Conservation (phyloP, 768 basidiomycete species). For the Podaxis sp. region DNA sequence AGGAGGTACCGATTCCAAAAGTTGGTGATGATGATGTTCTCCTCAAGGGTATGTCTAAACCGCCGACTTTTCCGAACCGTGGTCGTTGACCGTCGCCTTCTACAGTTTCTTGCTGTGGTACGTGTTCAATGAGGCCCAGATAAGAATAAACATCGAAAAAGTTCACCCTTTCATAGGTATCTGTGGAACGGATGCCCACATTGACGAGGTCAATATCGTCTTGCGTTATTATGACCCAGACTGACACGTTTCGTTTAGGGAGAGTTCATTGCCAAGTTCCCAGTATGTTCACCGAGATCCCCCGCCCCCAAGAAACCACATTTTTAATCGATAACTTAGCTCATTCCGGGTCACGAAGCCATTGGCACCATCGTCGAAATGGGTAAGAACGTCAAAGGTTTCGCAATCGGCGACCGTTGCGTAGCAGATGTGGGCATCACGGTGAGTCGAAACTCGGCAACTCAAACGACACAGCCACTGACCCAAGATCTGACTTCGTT, state of each 20-base stretch:
- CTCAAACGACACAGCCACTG: slow-evolving; percentile 26
- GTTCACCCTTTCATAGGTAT: slow-evolving; percentile 26
- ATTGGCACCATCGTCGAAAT: slow-evolving; percentile 73
- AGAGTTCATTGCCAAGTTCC: slow-evolving; percentile 72
- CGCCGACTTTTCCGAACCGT: not conserved
- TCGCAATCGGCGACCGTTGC: slow-evolving; percentile 76
- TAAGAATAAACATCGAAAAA: not conserved
- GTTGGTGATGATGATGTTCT: slow-evolving; percentile 57
- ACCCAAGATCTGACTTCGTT: not conserved
- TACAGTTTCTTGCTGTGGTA: slow-evolving; percentile 40
- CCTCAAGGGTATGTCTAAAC: slow-evolving; percentile 45
- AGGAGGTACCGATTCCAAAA: slow-evolving; percentile 49
- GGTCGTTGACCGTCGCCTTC: not conserved
- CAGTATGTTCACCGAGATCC: slow-evolving; percentile 38
- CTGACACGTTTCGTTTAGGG: slow-evolving; percentile 35
- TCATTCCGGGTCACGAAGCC: slow-evolving; percentile 46
- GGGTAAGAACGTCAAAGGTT: slow-evolving; percentile 79
- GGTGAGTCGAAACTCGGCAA: slow-evolving; percentile 41
- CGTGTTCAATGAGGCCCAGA: not conserved
- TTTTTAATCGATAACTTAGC: slow-evolving; percentile 22
- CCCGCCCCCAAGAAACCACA: not conserved
- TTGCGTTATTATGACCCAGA: not conserved
- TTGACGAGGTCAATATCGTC: slow-evolving; percentile 41
- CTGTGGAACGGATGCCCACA: slow-evolving; percentile 63
- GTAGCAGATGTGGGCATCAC: slow-evolving; percentile 74